Conservation (phyloP, 164 flowering plant genomes). For the Stephania japonica region DNA sequence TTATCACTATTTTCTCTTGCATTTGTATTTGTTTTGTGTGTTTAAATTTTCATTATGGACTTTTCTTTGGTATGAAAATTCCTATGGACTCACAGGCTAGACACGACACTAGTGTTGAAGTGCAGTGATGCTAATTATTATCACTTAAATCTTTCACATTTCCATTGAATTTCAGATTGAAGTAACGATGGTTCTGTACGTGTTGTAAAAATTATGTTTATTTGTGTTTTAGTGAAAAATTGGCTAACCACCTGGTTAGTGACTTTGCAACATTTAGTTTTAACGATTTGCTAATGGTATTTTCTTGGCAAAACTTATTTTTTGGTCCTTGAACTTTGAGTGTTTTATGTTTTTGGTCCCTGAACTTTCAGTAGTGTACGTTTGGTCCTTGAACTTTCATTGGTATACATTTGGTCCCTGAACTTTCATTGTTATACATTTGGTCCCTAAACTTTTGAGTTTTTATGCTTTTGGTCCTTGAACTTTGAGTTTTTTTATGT, state of each 20-base stretch:
- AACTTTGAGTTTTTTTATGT: no score
- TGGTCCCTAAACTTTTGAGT: no score
- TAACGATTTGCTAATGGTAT: neutral
- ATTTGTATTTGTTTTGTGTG: neutral
- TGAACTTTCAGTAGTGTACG: no score
- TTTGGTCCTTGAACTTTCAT: no score
- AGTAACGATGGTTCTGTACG: neutral
- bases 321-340: no score
- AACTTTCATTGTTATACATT: no score
- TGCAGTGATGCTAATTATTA: neutral
- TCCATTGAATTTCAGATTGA: neutral
- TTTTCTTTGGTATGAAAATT: no score
- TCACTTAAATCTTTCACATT: neutral
- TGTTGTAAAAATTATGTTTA: no score
- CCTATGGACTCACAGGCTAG: neutral
- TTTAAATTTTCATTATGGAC: neutral
- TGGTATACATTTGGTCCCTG: no score
- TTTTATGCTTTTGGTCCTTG: no score
- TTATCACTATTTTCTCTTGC: neutral
- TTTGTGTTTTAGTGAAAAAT: neutral
- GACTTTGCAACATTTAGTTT: neutral
- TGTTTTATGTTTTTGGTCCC: no score
- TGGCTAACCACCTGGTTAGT: neutral
- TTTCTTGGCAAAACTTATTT: no score
- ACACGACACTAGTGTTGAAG: neutral